These are phyloP conservation scores for Alternaria burnsii DNA, from an alignment of 2,329 filamentous ascomycete species.

Conservation along the genomic window DNA sequence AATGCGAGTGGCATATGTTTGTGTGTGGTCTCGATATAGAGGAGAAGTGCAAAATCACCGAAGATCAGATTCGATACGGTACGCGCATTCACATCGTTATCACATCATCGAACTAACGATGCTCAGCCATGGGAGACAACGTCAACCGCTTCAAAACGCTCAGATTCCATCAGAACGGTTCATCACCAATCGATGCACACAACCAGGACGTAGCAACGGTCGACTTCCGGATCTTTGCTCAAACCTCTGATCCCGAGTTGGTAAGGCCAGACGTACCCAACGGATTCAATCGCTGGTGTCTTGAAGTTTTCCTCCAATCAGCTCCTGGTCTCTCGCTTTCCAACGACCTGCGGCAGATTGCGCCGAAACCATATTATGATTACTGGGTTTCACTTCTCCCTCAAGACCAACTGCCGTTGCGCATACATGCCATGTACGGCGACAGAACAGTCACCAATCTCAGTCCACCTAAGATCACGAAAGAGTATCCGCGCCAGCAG, in stretches of 20 bases:
- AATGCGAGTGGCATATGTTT: conserved; percentile 37
- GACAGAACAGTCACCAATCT: conserved; percentile 17
- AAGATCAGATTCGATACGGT: conserved; percentile 34
- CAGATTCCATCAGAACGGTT: conserved; percentile 45
- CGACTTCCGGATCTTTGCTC: conserved; percentile 46
- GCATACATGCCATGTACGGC: conserved; percentile 28
- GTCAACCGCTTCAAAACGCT: conserved; percentile 27
- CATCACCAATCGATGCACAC: conserved; percentile 33
- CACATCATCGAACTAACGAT: background rate
- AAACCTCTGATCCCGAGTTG: conserved; percentile 30
- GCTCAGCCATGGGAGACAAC: conserved; percentile 35
- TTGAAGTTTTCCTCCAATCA: conserved; percentile 49
- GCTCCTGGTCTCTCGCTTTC: conserved; percentile 53
- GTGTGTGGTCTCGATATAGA: conserved; percentile 41
- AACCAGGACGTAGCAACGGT: conserved; percentile 50
- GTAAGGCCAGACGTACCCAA: conserved; percentile 34
- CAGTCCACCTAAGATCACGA: conserved; percentile 24
- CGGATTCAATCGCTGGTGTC: conserved; percentile 38
- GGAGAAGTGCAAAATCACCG: conserved; percentile 34
- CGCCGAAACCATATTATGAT: conserved; percentile 38
- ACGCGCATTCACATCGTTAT: background rate
- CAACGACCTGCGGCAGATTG: conserved; percentile 33
- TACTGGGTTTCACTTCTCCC: conserved; percentile 38
- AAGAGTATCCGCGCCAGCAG: conserved; percentile 30
- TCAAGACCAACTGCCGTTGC: conserved; percentile 29